Evolutionary conservation across 768 basidiomycete genomes (phyloP).

Genomic region (Leccinum subtestaceum): DNA sequence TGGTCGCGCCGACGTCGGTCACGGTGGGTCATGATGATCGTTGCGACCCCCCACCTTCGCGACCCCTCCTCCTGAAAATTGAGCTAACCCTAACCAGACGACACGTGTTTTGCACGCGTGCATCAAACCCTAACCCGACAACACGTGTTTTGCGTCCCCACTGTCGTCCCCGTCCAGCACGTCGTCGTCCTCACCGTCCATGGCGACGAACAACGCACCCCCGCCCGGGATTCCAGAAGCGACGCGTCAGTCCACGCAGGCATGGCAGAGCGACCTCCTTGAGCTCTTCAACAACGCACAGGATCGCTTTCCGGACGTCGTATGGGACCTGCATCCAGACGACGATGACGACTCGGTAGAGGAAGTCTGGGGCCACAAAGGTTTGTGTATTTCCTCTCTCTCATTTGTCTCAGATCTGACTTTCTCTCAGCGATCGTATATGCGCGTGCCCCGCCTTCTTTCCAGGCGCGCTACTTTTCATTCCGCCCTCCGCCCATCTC

Average conservation of each 20-base stretch:
- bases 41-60: not conserved
- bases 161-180: slow-evolving; percentile 23
- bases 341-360: slow-evolving; percentile 49
- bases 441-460: slow-evolving; percentile 88
- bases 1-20: not conserved
- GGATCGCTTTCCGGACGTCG: slow-evolving; percentile 93
- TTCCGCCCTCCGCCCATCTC: slow-evolving; percentile 58
- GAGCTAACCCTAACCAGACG: not conserved
- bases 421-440: slow-evolving; percentile 77
- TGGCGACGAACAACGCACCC: slow-evolving; percentile 28
- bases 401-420: not conserved
- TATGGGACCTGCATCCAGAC: slow-evolving; percentile 77
- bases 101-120: not conserved
- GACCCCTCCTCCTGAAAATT: slow-evolving; percentile 1
- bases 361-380: slow-evolving; percentile 92
- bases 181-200: slow-evolving; percentile 23
- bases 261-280: slow-evolving; percentile 82
- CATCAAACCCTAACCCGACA: slow-evolving; percentile 27
- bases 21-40: not conserved
- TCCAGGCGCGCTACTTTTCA: slow-evolving; percentile 87
- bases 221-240: slow-evolving; percentile 48
- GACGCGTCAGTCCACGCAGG: slow-evolving; percentile 58
- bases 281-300: slow-evolving; percentile 78
- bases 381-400: slow-evolving; percentile 39
- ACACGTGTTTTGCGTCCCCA: slow-evolving; percentile 30